Evolutionary conservation across 148 eudicot species (phyloP), one percentile per base, ranked within the genome.

Genomic region (Agrostemma githago): DNA sequence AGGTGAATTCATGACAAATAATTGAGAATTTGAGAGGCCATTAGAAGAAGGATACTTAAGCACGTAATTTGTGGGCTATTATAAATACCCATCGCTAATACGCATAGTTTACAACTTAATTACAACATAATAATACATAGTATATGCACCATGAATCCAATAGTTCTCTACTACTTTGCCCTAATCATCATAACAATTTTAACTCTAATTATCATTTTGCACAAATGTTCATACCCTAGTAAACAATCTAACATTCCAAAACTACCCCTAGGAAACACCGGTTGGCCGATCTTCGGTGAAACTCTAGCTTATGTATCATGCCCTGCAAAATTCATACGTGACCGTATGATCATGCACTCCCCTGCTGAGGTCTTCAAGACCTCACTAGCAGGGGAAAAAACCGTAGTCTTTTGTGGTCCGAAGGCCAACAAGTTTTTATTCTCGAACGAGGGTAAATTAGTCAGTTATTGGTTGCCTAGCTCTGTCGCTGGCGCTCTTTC

Each of bases 331-430:
- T 70, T 70, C 43, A 15, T 70, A 70, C 41, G 43, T 54, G 72
- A 70, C 7, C 72, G 72, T 14, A 70, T 70, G 72, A 26, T 14
- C 43, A 70, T 2, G 43, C 7, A 51, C 61, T 70, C 72, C 72
- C 61, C 43, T 15, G 34, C 34, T 26, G 43, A 70, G 38, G 43
- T 70, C 11, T 70, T 70, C 11, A 51, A 54, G 17, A 70, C 61
- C 72, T 70, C 72, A 2, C 43, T 70, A 34, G 72, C 72, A 0
- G 72, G 72, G 12, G 72, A 70, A 37, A 70, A 53, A 15, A 53
- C 42, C 3, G 4, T 70, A 2, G 20, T 70, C 1, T 70, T 70
- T 37, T 70, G 72, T 6, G 72, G 72, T 53, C 72, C 72, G 5
- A 14, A 14, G 14, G 72, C 61, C 0, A 70, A 70, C 34, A 70